Percentiles rank a stretch among this genome's conserved stretches.
phyloP scores from a whole-genome alignment of 2,329 filamentous ascomycete genomes.

The Fusarium austroafricanum region DNA sequence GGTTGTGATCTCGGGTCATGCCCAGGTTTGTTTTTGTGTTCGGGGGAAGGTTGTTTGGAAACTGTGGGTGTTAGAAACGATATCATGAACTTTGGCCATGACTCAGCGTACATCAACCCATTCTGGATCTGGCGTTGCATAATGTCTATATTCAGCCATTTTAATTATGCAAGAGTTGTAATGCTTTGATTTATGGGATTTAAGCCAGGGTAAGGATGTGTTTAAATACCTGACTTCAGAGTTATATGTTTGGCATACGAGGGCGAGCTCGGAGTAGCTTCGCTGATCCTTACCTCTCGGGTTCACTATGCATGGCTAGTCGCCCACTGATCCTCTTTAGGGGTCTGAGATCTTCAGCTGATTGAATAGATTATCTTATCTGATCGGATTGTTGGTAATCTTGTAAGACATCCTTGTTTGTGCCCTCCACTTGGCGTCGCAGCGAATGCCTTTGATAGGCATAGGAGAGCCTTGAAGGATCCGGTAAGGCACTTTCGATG shows the following conservation, averaged over 20 bases:
- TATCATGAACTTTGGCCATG: not conserved
- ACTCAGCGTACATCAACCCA: slow-evolving; percentile 19
- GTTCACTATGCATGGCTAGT: not conserved
- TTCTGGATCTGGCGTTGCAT: slow-evolving; percentile 16
- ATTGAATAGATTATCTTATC: slow-evolving; percentile 35
- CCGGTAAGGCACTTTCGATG: too few species aligned
- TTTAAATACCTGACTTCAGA: not conserved
- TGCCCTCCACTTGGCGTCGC: not conserved
- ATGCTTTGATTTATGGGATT: not conserved
- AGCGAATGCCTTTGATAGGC: not conserved
- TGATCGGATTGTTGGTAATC: slow-evolving; percentile 5
- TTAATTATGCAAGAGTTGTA: not conserved
- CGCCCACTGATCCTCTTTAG: not conserved
- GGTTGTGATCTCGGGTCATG: slow-evolving; percentile 37
- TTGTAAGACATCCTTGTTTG: not conserved
- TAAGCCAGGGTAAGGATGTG: not conserved
- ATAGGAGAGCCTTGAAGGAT: too few species aligned
- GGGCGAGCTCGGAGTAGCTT: not conserved
- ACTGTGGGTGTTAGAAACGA: slow-evolving; percentile 26
- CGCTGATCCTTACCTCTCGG: not conserved
- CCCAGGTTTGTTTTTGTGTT: slow-evolving; percentile 14
- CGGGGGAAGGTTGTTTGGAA: slow-evolving; percentile 42
- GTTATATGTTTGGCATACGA: not conserved
- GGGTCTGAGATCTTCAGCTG: not conserved
- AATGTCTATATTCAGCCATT: slow-evolving; percentile 32